A percentile compares a stretch with the other conserved stretches of the same genome.
These are phyloP conservation scores for Corymbia citriodora DNA, from an alignment of 441 rosid genomes.

Conservation along the genomic window DNA sequence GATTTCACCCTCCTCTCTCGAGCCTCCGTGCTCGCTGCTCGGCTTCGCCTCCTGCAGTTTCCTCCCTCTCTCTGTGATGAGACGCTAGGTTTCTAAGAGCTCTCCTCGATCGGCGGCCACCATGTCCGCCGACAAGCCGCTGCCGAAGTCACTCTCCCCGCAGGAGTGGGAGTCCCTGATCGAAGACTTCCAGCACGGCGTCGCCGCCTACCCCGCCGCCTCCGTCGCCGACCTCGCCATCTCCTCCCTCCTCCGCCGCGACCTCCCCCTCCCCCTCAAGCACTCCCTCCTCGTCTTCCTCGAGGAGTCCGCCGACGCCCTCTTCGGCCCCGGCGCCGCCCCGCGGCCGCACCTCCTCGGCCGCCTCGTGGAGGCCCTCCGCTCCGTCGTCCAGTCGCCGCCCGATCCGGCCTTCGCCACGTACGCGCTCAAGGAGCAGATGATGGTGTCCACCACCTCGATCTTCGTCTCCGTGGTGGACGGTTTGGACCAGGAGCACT, in stretches of 20 bases:
- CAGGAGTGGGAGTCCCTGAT: conserved; percentile 82
- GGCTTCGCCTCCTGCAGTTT: neutral
- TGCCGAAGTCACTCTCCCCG: conserved; percentile 40
- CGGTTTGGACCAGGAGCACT: conserved; percentile 18
- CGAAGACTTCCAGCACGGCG: conserved; percentile 70
- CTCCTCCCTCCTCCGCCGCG: conserved; percentile 53
- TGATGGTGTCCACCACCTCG: conserved; percentile 66
- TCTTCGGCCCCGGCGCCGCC: conserved; percentile 21
- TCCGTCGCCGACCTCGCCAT: conserved; percentile 54
- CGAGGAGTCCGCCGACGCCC: conserved; percentile 48
- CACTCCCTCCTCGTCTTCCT: conserved; percentile 67
- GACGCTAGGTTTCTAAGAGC: neutral
- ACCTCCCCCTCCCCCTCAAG: conserved; percentile 45
- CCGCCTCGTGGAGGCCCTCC: conserved; percentile 62
- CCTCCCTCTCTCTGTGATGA: neutral
- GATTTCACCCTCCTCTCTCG: neutral
- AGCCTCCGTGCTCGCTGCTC: neutral
- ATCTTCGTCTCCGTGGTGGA: conserved; percentile 47
- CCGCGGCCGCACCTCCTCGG: conserved; percentile 24
- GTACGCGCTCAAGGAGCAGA: conserved; percentile 63
- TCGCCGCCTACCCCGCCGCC: conserved; percentile 29
- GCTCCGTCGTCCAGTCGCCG: conserved; percentile 63
- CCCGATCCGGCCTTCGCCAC: conserved; percentile 40
- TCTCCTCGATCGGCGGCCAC: neutral
- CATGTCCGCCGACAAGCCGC: conserved; percentile 24